Evolutionary conservation across 1,139 yeast species (phyloP).

Genomic region (Tardiomyces depauwii): DNA sequence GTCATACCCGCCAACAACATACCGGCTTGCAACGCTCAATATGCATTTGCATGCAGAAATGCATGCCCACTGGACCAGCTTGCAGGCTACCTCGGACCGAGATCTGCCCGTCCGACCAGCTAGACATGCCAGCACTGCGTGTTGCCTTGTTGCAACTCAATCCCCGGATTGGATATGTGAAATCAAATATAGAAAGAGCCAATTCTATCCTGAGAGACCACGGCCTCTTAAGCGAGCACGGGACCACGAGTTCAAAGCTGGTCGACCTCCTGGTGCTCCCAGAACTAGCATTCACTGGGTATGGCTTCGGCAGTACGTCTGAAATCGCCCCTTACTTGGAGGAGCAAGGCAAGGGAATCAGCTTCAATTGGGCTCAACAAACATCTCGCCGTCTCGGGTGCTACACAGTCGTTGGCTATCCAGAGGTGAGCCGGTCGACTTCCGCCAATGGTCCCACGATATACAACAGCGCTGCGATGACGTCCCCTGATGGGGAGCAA

Average conservation of each 20-base stretch:
- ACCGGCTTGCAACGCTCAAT: too few species aligned
- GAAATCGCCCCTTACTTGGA: constrained; percentile 59
- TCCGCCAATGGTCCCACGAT: constrained; percentile 20
- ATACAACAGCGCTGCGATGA: constrained; percentile 65
- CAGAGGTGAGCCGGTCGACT: constrained; percentile 33
- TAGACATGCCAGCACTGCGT: neutral
- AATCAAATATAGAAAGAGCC: neutral
- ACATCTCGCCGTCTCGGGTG: constrained; percentile 44
- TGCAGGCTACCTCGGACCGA: too few species aligned
- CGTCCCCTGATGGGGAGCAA: constrained; percentile 46
- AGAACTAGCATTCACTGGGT: constrained; percentile 80
- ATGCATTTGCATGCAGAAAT: neutral
- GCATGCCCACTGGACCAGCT: neutral
- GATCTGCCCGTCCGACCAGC: too few species aligned
- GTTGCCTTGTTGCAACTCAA: neutral
- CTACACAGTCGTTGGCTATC: constrained; percentile 74
- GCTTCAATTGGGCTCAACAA: constrained; percentile 46
- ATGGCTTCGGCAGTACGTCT: constrained; percentile 43
- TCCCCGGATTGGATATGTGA: neutral
- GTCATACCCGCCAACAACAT: too few species aligned
- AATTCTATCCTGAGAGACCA: neutral
- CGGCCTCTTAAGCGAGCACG: neutral
- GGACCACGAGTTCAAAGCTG: neutral
- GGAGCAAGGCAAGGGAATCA: constrained; percentile 30
- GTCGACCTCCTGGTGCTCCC: constrained; percentile 46